Evolutionary conservation across 768 basidiomycete species (phyloP).

Genomic region (Postia placenta): DNA sequence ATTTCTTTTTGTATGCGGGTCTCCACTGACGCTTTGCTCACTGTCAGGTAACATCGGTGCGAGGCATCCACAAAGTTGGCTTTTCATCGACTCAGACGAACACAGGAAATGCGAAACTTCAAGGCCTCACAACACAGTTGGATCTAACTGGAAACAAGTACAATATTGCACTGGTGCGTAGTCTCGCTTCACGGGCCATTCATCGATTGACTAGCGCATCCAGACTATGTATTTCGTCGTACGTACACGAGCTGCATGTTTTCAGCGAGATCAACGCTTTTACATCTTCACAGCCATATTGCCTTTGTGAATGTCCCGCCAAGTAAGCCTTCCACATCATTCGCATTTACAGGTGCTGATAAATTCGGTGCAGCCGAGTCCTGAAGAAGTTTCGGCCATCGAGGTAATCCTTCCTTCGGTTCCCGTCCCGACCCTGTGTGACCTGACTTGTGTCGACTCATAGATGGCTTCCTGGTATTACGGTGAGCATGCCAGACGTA

Average conservation of each 20-base stretch:
- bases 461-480: constrained; percentile 63
- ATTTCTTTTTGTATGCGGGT: not conserved
- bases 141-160: constrained; percentile 52
- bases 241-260: constrained; percentile 19
- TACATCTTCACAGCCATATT: constrained; percentile 38
- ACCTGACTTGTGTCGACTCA: constrained; percentile 2
- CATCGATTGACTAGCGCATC: not conserved
- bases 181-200: not conserved
- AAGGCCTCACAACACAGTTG: constrained; percentile 51
- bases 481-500: constrained; percentile 29
- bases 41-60: constrained; percentile 15
- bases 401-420: constrained; percentile 28
- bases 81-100: not conserved
- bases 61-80: not conserved
- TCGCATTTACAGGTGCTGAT: not conserved
- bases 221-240: constrained; percentile 73
- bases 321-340: constrained; percentile 39
- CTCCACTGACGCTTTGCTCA: not conserved
- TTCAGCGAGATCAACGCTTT: not conserved
- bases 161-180: constrained; percentile 56
- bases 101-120: constrained; percentile 22
- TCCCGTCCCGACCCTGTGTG: not conserved
- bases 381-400: constrained; percentile 63
- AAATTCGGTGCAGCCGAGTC: constrained; percentile 29
- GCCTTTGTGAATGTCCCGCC: constrained; percentile 62